phyloP scores from a whole-genome alignment of 139 green algal genomes.

The Chlamydomonas incerta region DNA sequence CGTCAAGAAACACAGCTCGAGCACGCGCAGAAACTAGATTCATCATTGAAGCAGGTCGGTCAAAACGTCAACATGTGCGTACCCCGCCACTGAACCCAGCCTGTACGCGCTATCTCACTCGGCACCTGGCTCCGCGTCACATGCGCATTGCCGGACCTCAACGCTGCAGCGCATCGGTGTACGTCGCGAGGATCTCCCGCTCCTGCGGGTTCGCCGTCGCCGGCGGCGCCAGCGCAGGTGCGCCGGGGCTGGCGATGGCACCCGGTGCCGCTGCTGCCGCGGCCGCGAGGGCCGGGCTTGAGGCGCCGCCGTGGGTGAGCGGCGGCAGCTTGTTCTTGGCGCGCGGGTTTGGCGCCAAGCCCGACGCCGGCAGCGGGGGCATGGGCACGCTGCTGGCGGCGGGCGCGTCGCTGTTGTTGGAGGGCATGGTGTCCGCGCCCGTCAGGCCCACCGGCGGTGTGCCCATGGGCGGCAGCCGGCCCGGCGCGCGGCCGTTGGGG shows the following conservation, averaged over 20 bases:
- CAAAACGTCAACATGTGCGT: no score
- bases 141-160: no score
- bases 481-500: no score
- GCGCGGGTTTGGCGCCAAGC: background rate
- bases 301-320: background rate
- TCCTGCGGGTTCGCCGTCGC: background rate
- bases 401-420: slow-evolving; percentile 37
- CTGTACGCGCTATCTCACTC: no score
- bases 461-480: slow-evolving; percentile 4
- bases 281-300: background rate
- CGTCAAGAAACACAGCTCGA: no score
- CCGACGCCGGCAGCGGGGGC: background rate
- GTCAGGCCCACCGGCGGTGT: background rate
- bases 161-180: background rate
- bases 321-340: background rate
- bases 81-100: no score
- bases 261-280: background rate
- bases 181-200: slow-evolving; percentile 6
- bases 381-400: slow-evolving; percentile 31
- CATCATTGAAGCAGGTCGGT: no score
- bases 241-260: slow-evolving; percentile 18
- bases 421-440: slow-evolving; percentile 14
- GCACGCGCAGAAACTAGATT: no score
- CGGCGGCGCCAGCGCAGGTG: background rate
- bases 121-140: no score